A percentile compares a stretch with the other conserved stretches of the same genome.
phyloP scores from a whole-genome alignment of 176 grass and related monocot species.

The Zea luxurians region DNA sequence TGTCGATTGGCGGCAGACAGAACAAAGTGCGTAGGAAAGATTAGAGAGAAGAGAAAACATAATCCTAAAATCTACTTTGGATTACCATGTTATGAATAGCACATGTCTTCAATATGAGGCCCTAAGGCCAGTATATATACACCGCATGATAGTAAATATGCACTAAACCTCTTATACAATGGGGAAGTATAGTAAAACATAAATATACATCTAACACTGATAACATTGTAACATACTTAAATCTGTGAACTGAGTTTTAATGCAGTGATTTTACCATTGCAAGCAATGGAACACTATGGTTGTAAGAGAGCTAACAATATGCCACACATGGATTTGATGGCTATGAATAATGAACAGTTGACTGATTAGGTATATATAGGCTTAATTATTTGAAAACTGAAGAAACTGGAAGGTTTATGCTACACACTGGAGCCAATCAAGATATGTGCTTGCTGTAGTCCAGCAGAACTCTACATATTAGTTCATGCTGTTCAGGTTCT shows the following conservation, averaged over 20 bases:
- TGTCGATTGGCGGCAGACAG: too few relatives aligned
- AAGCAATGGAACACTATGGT: background rate
- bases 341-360: background rate
- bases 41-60: too few relatives aligned
- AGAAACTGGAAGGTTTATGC: background rate
- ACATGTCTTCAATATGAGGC: too few relatives aligned
- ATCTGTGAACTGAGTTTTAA: background rate
- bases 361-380: background rate
- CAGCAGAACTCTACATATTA: background rate
- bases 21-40: too few relatives aligned
- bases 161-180: too few relatives aligned
- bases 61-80: too few relatives aligned
- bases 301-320: background rate
- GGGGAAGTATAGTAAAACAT: too few relatives aligned
- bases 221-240: background rate
- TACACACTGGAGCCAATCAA: background rate
- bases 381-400: background rate
- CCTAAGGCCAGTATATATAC: too few relatives aligned
- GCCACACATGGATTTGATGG: background rate
- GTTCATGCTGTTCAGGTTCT: background rate
- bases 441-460: background rate
- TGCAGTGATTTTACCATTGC: background rate
- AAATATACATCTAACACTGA: too few relatives aligned
- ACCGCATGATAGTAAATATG: too few relatives aligned
- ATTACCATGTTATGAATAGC: too few relatives aligned